Base-by-base conservation (phyloP, 1,284 basidiomycete genomes). In the Sporisorium exsertum region DNA sequence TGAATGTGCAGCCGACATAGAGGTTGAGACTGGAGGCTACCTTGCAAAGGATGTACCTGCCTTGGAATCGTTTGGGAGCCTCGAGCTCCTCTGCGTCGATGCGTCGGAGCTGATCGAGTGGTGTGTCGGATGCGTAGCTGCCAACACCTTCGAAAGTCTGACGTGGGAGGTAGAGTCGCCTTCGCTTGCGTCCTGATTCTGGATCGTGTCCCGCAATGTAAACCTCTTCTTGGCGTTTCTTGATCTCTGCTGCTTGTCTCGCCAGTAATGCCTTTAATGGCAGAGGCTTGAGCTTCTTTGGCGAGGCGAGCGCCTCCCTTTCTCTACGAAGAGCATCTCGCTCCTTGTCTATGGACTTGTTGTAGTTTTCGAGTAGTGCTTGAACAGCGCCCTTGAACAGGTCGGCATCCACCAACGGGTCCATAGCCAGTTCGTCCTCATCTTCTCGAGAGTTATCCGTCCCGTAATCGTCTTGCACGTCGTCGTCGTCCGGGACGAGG, bases 301-400 rank as follows among this genome's bases (percentile, higher is more conserved):
- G 75, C 5, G 66, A 33, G 0, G 43, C 5, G 2, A 71, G 58
- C 9, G 71, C 56, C n/a, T 72, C 61, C 12, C 45, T 55, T 45
- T 80, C 77, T 29, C 59, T 60, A n/a, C 64, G 64, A 1, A 72
- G 60, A 0, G 66, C 61, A 32, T 81, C 81, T 4, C 71, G 58
- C 43, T 80, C 78, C 32, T 72, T 78, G 47, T 78, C 72, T 26
- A 83, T 73, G 3, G 67, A 55, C 43, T 77, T 69, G 52, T 75
- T 79, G 67, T 83, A 84, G 63, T 80, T 81, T 27, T 82, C 77
- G 26, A 85, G 66, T 45, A 85, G 61, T 3, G 83, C 81, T 42
- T 78, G 75, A 5, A 84, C 79, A 10, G 80, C 84, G 12, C 81
- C 83, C 27, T 76, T 73, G 63, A 85, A 75, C 13, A 85, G 72